Evolutionary conservation across 495 filamentous ascomycete genomes (phyloP).

Genomic region (Talaromyces wortmannii): DNA sequence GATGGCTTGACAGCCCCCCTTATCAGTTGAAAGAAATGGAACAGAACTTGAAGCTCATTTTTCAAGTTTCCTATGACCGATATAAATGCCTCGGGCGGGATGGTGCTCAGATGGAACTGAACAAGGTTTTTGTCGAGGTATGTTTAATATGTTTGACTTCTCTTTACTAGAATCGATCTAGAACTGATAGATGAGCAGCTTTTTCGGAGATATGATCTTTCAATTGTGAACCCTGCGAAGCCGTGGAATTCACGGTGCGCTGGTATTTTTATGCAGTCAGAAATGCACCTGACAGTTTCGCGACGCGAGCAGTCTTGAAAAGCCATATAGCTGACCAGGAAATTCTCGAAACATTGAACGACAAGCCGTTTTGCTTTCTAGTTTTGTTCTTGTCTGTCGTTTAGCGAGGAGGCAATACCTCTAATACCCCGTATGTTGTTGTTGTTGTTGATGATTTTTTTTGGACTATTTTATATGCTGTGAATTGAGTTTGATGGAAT

Average conservation of each 20-base stretch:
- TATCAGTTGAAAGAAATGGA: conserved; percentile 42
- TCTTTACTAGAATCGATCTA: conserved; percentile 3
- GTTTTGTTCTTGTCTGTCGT: too few relatives aligned
- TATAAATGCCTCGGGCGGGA: conserved; percentile 28
- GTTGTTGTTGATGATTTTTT: too few relatives aligned
- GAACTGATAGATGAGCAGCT: conserved; percentile 22
- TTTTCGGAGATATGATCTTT: conserved; percentile 47
- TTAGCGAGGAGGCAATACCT: too few relatives aligned
- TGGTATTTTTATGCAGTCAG: neutral
- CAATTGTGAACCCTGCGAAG: conserved; percentile 36
- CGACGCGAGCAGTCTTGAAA: neutral
- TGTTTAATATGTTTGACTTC: conserved; percentile 4
- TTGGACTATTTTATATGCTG: too few relatives aligned
- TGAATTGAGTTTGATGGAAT: too few relatives aligned
- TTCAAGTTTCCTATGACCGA: conserved; percentile 26
- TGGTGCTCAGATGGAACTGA: conserved; percentile 35
- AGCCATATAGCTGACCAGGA: neutral
- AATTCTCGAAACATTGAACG: too few relatives aligned
- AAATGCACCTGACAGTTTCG: neutral
- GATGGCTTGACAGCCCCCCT: conserved; percentile 54
- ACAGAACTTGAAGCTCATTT: conserved; percentile 34
- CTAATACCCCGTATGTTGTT: too few relatives aligned
- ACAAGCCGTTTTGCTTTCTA: too few relatives aligned
- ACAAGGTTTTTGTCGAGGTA: conserved; percentile 52
- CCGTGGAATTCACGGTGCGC: conserved; percentile 24